Evolutionary conservation across 306 rosid species (phyloP), one percentile per base, ranked within the genome.

Genomic region (Arachis stenosperma): DNA sequence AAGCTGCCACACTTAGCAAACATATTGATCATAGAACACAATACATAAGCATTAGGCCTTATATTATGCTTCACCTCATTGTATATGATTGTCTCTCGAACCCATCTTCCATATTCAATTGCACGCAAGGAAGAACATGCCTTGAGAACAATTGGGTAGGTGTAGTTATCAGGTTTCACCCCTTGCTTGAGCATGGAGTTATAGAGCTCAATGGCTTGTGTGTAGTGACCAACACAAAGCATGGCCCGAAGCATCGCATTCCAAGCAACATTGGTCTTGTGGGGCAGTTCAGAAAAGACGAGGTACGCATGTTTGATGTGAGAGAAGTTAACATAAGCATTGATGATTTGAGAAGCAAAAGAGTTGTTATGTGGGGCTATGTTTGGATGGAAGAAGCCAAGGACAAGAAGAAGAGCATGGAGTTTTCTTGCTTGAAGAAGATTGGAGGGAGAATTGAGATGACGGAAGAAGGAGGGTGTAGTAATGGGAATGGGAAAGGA

Each of bases 131-230:
- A 76, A 79, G 86, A 85, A 69, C 88, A 85, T 9, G 88, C 82
- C 71, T 85, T 85, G 2, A 85, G 75, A 40, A 81, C 86, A 40
- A 85, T 68, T 6, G 88, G 86, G 70, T 79, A 85, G 2, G 84
- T 81, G 71, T 81, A 85, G 7, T 75, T 79, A 33, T 81, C 88
- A 13, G 88, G 84, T 55, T 36, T 57, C 0, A 67, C 51, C 39
- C 84, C 77, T 2, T 83, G 60, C n/a, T 70, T 53, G 36, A 83
- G 55, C 81, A 81, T 81, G 50, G 81, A 59, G 67, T 59, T 75
- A 11, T 76, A 81, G 6, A 76, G 66, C 43, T 60, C 33, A 79
- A 83, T 67, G 62, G 84, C 76, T 7, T 54, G 5, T 9, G 66
- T 41, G 61, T 75, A 83, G 36, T 68, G 62, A 13, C 75, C 62